Conservation (phyloP, 208 protist genomes). For the Leptomonas pyrrhocoris region DNA sequence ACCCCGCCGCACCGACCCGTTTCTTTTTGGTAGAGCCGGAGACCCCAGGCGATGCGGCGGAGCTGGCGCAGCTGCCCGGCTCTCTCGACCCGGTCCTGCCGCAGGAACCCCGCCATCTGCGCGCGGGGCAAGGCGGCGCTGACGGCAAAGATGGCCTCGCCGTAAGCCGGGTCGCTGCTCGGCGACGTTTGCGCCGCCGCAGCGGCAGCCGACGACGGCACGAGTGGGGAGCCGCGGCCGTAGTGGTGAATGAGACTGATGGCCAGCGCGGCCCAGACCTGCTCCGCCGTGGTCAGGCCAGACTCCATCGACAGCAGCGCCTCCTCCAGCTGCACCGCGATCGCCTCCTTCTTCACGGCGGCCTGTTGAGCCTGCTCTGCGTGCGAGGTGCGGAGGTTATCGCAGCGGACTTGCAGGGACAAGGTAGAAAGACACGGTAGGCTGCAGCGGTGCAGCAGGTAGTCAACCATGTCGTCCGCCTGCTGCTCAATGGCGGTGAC, state of each 20-base stretch:
- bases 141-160: conserved; percentile 74
- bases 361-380: conserved; percentile 41
- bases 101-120: conserved; percentile 69
- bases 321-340: conserved; percentile 61
- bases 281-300: conserved; percentile 49
- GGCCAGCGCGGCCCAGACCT: conserved; percentile 68
- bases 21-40: conserved; percentile 82
- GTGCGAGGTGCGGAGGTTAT: conserved; percentile 38
- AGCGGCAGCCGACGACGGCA: not conserved
- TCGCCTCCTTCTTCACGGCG: conserved; percentile 71
- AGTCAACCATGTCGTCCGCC: conserved; percentile 66
- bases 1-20: conserved; percentile 50
- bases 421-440: conserved; percentile 60
- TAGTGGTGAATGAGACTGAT: conserved; percentile 79
- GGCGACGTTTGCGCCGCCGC: not conserved
- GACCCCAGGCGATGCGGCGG: conserved; percentile 87
- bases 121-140: conserved; percentile 66
- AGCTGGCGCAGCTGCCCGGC: conserved; percentile 84
- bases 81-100: conserved; percentile 74
- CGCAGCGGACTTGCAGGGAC: conserved; percentile 62
- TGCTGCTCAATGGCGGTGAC: conserved; percentile 66
- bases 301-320: conserved; percentile 59
- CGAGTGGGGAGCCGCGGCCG: conserved; percentile 24
- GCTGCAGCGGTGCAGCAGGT: conserved; percentile 55
- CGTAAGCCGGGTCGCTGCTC: conserved; percentile 31